These are phyloP conservation scores for Pseudogymnoascus verrucosus DNA, from an alignment of 2,329 filamentous ascomycete species.

Conservation along the genomic window DNA sequence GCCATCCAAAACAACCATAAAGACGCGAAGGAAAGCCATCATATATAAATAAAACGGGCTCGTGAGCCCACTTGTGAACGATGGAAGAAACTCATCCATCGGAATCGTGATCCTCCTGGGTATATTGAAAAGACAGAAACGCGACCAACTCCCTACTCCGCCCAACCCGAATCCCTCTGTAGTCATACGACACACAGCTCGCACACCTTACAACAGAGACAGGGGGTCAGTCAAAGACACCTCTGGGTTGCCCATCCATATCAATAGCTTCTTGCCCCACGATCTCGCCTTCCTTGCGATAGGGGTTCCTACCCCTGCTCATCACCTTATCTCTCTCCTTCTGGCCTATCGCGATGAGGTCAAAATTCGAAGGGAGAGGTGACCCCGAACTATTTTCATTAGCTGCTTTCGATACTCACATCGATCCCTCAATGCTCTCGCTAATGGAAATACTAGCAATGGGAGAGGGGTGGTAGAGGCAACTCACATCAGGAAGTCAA, in stretches of 20 bases:
- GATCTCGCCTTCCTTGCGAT: conserved; percentile 8
- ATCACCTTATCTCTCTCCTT: conserved; percentile 31
- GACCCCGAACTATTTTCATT: conserved; percentile 22
- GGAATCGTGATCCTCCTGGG: background rate
- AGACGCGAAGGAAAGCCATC: background rate
- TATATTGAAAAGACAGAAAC: conserved; percentile 4
- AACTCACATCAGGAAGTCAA: conserved; percentile 35
- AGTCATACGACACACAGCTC: background rate
- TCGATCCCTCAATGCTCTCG: background rate
- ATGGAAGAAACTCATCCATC: background rate
- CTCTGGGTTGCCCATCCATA: background rate
- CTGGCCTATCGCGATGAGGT: conserved; percentile 33
- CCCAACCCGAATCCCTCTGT: background rate
- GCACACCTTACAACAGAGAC: background rate
- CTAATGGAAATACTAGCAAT: conserved; percentile 9
- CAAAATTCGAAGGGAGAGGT: conserved; percentile 36
- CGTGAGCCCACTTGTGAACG: background rate
- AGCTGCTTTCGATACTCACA: background rate
- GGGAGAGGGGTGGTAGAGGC: background rate
- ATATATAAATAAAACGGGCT: background rate
- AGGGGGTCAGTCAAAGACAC: background rate
- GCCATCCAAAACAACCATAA: background rate
- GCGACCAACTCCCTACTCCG: background rate
- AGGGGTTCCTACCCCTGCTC: conserved; percentile 20
- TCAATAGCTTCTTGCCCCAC: conserved; percentile 6